phyloP scores from a whole-genome alignment of 2,329 filamentous ascomycete species.

The Colletotrichum brevisporum region DNA sequence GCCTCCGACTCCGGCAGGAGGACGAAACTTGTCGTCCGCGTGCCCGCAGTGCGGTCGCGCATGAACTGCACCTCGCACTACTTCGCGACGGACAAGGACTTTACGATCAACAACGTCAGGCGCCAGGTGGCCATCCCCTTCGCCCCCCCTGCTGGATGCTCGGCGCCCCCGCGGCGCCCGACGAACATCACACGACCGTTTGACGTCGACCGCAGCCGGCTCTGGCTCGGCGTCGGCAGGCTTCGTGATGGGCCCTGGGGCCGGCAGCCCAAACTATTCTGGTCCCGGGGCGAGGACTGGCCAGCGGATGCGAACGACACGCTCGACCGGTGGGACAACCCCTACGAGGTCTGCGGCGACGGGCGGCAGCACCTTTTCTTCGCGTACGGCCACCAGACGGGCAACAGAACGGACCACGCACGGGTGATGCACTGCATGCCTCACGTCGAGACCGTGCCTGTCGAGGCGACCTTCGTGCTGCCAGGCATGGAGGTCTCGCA shows the following conservation, averaged over 20 bases:
- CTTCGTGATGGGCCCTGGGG: too few species aligned
- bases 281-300: too few species aligned
- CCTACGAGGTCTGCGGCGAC: background rate
- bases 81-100: background rate
- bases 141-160: background rate
- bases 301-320: too few species aligned
- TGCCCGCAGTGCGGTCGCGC: background rate
- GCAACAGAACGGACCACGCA: background rate
- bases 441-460: background rate
- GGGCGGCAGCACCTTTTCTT: background rate
- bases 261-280: too few species aligned
- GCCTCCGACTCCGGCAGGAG: too few species aligned
- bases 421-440: constrained; percentile 8
- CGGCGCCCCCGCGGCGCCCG: too few species aligned
- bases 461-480: background rate
- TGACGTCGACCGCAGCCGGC: too few species aligned
- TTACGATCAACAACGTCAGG: too few species aligned
- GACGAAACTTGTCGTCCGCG: background rate
- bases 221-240: too few species aligned
- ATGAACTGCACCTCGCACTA: constrained; percentile 1
- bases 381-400: background rate
- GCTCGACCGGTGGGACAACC: too few species aligned
- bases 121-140: background rate
- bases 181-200: too few species aligned
- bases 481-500: background rate